A percentile compares a stretch with the other conserved stretches of the same genome.
Conservation (phyloP, 257 asterid species). For the Prunella vulgaris region DNA sequence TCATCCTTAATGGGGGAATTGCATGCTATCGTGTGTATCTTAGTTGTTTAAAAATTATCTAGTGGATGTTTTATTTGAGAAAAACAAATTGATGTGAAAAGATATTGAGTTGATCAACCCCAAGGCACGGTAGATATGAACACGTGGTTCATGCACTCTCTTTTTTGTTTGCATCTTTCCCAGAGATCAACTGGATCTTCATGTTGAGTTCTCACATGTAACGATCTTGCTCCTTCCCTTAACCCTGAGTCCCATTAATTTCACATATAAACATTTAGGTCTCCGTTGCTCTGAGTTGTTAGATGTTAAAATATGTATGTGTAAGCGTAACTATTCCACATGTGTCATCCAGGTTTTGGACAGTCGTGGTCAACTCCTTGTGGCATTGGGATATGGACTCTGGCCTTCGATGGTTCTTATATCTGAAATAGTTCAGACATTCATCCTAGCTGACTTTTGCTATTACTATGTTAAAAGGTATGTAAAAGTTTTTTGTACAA, state of each 20-base stretch:
- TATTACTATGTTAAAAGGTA: slow-evolving; percentile 75
- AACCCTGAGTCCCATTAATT: background rate
- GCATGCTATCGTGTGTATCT: background rate
- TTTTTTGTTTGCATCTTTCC: no score
- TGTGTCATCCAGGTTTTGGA: slow-evolving; percentile 48
- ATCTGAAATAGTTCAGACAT: slow-evolving; percentile 68
- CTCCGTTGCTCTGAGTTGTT: background rate
- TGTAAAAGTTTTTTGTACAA: background rate
- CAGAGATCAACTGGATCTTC: no score
- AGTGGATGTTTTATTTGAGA: background rate
- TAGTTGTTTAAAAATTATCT: background rate
- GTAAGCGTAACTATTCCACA: background rate
- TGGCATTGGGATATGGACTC: slow-evolving; percentile 62
- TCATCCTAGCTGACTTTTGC: slow-evolving; percentile 71
- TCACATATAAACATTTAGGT: background rate
- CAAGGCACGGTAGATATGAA: background rate
- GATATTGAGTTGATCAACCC: background rate
- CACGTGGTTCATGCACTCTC: background rate
- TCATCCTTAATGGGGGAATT: background rate
- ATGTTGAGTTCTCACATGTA: no score
- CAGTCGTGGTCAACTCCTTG: slow-evolving; percentile 56
- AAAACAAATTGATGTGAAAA: background rate
- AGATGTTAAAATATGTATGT: background rate
- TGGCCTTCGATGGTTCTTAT: slow-evolving; percentile 74
- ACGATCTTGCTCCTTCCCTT: background rate